Base-by-base conservation (phyloP, 2,329 filamentous ascomycete genomes). In the Ceratocystis colombiana region DNA sequence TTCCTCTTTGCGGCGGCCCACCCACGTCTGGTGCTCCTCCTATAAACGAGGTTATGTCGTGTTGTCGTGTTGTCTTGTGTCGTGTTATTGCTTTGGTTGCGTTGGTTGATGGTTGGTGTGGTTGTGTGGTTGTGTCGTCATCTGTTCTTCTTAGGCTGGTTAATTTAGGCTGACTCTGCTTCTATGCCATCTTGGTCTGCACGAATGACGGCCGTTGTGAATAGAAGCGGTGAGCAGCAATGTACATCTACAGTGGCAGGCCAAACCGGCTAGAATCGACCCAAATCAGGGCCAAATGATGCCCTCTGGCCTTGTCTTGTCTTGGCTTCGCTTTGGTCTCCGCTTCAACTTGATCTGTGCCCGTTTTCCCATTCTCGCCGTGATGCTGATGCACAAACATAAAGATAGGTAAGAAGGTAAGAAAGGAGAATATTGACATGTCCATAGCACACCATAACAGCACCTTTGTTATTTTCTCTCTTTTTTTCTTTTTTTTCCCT, bases 151-250 rank as follows among this genome's bases (percentile, higher is more conserved):
- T 37, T n/a, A 17, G 37, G 33, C 33, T 57, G 53, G 25, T 17
- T 6, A 37, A 33, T 57, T 57, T 57, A 57, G 53, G 55, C 55
- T 41, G 37, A 41, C 37, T 30, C 55, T 53, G 48, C 12, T n/a
- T 59, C 25, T n/a, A 59, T 30, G 55, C n/a, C 55, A 59, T 37
- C 33, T 37, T 8, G 28, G 55, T 59, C 30, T 59, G 55, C 33
- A 59, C 55, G 33, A 25, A 59, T 59, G 55, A 20, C 22, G 15
- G 10, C 10, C 37, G 10, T 41, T 41, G 22, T 30, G 28, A n/a
- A 20, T 59, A 20, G 10, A 59, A 59, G 55, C 55, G 55, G 55
- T 59, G 55, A 59, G 33, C 55, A 59, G 25, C 55, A 59, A 10
- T 20, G 20, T 25, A 25, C 48, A 25, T 41, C 10, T 15, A 41